Conservation (phyloP, 176 grass and related monocot species). For the Otatea glauca region DNA sequence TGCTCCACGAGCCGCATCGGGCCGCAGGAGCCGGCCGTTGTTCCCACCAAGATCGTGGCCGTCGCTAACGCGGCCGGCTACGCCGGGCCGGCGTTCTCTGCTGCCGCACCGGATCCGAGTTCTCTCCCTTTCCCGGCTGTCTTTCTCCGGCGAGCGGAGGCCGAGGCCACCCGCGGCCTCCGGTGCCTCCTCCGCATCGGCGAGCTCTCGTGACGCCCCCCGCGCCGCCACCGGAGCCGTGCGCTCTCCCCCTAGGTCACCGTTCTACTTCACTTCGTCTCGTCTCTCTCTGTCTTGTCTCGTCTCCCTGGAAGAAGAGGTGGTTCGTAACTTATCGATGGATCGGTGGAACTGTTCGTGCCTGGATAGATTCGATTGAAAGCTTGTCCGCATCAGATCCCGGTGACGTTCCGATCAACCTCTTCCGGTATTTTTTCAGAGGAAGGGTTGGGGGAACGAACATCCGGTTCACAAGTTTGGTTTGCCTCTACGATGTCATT, state of each 20-base stretch:
- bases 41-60: slow-evolving; percentile 33
- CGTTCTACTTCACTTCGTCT: not conserved
- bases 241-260: not conserved
- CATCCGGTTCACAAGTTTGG: slow-evolving; percentile 36
- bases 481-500: slow-evolving; percentile 23
- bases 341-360: not conserved
- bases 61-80: not conserved
- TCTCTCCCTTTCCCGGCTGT: slow-evolving; percentile 53
- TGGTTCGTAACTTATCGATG: not conserved
- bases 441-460: slow-evolving; percentile 35
- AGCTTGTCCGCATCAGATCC: slow-evolving; percentile 47
- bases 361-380: slow-evolving; percentile 1
- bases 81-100: slow-evolving; percentile 54
- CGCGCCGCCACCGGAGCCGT: not conserved
- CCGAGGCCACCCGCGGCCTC: slow-evolving; percentile 55
- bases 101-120: slow-evolving; percentile 66
- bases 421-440: slow-evolving; percentile 78
- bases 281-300: not conserved
- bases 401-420: slow-evolving; percentile 39
- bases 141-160: slow-evolving; percentile 37
- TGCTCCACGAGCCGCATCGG: slow-evolving; percentile 8
- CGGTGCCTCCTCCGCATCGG: slow-evolving; percentile 64
- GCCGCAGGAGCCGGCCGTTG: slow-evolving; percentile 11
- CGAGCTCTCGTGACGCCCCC: slow-evolving; percentile 38
- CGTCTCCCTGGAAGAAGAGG: not conserved